Conservation (phyloP, 1,284 basidiomycete species). For the Tilletia walkeri region DNA sequence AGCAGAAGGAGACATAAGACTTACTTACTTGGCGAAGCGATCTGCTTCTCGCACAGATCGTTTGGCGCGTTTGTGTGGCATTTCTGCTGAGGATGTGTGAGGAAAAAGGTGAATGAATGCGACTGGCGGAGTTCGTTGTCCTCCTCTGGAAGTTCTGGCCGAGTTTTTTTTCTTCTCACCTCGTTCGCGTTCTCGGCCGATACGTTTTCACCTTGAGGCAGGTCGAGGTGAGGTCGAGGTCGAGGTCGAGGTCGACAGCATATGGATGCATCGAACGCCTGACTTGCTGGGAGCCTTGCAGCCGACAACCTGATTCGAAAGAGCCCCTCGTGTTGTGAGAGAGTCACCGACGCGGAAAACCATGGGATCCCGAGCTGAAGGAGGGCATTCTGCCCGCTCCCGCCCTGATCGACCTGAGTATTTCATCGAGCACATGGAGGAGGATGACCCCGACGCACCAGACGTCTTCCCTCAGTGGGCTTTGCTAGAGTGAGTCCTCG, state of each 20-base stretch:
- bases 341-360: neutral
- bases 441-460: constrained; percentile 48
- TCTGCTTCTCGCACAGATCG: constrained; percentile 9
- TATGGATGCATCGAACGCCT: no score
- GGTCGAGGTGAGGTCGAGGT: no score
- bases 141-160: no score
- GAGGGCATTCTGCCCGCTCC: neutral
- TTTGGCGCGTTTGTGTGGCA: constrained; percentile 16
- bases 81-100: neutral
- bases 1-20: neutral
- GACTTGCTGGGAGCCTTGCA: no score
- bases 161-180: no score
- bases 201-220: no score
- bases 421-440: constrained; percentile 56
- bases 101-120: no score
- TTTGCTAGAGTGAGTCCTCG: constrained; percentile 38
- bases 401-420: constrained; percentile 40
- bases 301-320: no score
- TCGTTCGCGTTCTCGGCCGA: no score
- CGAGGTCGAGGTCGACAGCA: no score
- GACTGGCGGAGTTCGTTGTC: no score
- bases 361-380: neutral
- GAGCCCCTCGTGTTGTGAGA: no score
- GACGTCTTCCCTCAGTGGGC: constrained; percentile 51
- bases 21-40: constrained; percentile 14